Percentiles rank a stretch among this genome's conserved stretches.
phyloP scores from a whole-genome alignment of 2,329 filamentous ascomycete genomes.

The Aspergillus hiratsukae region DNA sequence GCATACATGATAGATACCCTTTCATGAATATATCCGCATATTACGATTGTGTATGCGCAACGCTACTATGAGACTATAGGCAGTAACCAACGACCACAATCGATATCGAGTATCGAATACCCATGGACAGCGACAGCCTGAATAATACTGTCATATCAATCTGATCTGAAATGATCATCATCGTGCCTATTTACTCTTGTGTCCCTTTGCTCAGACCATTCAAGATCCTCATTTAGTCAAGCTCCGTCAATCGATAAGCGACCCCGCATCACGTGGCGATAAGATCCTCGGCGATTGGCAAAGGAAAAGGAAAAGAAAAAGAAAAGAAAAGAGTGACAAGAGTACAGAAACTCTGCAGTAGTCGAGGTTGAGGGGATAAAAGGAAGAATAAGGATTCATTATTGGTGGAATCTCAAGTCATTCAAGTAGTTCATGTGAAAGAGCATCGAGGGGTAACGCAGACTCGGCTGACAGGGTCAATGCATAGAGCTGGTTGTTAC shows the following conservation, averaged over 20 bases:
- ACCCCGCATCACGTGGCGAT: conserved; percentile 21
- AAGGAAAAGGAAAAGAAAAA: background rate
- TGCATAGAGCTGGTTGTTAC: background rate
- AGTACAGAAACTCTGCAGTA: background rate
- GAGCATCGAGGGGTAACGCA: background rate
- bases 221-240: background rate
- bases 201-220: background rate
- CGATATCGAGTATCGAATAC: background rate
- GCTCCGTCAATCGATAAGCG: conserved; percentile 10
- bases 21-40: conserved; percentile 9
- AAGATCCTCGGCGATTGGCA: conserved; percentile 6
- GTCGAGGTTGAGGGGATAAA: too few species aligned
- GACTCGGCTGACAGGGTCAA: background rate
- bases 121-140: background rate
- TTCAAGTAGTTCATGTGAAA: background rate
- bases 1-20: conserved; percentile 6
- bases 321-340: background rate
- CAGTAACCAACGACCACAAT: background rate
- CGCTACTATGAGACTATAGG: background rate
- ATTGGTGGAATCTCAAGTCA: too few species aligned
- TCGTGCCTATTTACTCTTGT: background rate
- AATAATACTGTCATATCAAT: background rate
- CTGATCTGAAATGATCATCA: background rate
- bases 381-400: too few species aligned
- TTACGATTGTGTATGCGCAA: background rate